These are phyloP conservation scores for Pichia ethanolica DNA, from an alignment of 805 yeast genomes.

Conservation along the genomic window DNA sequence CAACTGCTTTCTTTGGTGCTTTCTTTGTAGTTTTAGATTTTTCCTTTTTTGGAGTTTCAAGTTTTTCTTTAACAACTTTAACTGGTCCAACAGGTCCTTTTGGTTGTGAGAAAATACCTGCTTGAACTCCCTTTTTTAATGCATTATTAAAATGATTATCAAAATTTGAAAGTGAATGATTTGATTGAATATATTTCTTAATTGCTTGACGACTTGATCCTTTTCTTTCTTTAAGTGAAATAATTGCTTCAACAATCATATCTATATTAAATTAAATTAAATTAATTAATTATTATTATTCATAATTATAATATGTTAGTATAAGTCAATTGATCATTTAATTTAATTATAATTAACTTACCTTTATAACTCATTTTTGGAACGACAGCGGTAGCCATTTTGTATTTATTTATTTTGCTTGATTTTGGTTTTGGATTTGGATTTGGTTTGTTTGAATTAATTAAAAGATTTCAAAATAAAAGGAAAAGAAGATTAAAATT, in stretches of 20 bases:
- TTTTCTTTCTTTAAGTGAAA: constrained; percentile 67
- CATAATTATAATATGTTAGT: no score
- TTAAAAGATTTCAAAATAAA: no score
- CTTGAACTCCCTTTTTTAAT: constrained; percentile 68
- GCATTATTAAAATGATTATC: constrained; percentile 74
- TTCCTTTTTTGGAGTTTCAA: not conserved
- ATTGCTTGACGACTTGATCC: constrained; percentile 85
- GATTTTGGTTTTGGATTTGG: not conserved
- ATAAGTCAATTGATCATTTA: no score
- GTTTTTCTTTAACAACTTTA: constrained; percentile 32
- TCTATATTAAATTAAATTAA: constrained; percentile 27
- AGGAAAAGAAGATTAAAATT: no score
- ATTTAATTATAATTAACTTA: constrained; percentile 23
- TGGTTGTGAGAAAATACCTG: constrained; percentile 75
- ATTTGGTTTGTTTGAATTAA: not conserved
- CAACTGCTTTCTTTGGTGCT: not conserved
- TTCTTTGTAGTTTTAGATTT: constrained; percentile 1
- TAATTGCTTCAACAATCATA: constrained; percentile 61
- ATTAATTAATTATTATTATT: not conserved
- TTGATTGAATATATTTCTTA: constrained; percentile 70
- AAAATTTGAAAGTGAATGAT: constrained; percentile 56
- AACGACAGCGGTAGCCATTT: not conserved
- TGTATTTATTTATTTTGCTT: not conserved
- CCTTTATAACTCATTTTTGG: constrained; percentile 40
- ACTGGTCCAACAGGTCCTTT: constrained; percentile 88